Evolutionary conservation across 73 alveolate species (phyloP).

Genomic region (Tetrahymena borealis): DNA sequence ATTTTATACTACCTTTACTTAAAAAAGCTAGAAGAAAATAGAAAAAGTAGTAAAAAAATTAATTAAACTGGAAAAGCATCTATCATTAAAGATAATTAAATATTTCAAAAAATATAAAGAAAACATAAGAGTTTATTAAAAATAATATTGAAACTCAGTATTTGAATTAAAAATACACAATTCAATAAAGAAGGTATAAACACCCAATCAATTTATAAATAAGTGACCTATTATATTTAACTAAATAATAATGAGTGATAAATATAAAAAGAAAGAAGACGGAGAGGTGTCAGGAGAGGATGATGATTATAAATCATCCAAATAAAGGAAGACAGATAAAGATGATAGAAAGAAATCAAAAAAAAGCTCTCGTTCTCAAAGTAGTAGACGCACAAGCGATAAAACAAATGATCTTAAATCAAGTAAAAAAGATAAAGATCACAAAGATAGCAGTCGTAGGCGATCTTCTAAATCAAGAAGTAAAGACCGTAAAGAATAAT

Average conservation of each 20-base stretch:
- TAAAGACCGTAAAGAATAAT: background rate
- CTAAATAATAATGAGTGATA: background rate
- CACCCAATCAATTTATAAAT: too few relatives aligned
- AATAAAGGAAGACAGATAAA: background rate
- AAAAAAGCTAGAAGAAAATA: too few relatives aligned
- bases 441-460: background rate
- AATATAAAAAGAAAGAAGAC: background rate
- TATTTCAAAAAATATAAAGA: too few relatives aligned
- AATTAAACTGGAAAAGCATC: too few relatives aligned
- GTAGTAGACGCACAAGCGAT: background rate
- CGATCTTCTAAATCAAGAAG: background rate
- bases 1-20: too few relatives aligned
- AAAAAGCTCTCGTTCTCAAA: background rate
- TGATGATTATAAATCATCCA: background rate
- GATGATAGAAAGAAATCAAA: background rate
- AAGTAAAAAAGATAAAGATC: background rate
- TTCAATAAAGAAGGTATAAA: background rate
- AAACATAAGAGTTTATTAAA: too few relatives aligned
- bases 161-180: background rate
- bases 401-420: background rate
- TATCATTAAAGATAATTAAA: too few relatives aligned
- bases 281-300: background rate
- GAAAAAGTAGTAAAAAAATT: too few relatives aligned
- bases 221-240: background rate
- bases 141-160: too few relatives aligned